Evolutionary conservation across 805 yeast species (phyloP), one percentile per base, ranked within the genome.

Genomic region (Jamesozyma hellenica): DNA sequence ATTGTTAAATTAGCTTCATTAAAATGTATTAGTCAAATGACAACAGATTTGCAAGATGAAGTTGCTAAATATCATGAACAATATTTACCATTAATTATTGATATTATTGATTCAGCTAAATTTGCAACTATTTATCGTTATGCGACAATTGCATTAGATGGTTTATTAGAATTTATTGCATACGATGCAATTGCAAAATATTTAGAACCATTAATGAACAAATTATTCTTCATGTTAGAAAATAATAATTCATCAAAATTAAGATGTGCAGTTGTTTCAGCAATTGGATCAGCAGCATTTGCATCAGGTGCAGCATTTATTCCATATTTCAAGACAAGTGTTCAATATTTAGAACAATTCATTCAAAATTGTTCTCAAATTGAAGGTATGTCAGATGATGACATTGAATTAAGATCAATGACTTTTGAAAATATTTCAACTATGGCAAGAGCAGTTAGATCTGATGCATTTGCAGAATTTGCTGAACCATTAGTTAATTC

Each of bases 381-480:
- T 42, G 87, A 81, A 49, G 94, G 87, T 49, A 68, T 84, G 71
- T 69, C 82, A 45, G 96, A 86, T 52, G 94, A 84, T 46, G 95
- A 87, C 55, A 78, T 85, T 48, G 95, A 87, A 65, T 75, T 92
- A 53, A 77, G 94, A 62, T 96, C 95, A 28, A 73, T 79, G 60
- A 85, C 96, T 39, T 80, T 92, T 50, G 99, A 92, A 68, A 82
- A 92, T 56, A 75, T 92, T 49, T 83, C 96, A 34, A 82, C 96
- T 13, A 79, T 92, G 82, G 96, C 95, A 41, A 77, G 88, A 62
- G 96, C 99, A 41, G 96, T 92, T 43, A 95, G 96, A 47, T 82
- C 92, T 40, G 90, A 82, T 52, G 70, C 86, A 0, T 92, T 92
- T 66, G 75, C 84, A 32, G 77, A 82, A 34, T 86, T 75, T 60